Percentiles rank a stretch among this genome's conserved stretches.
Conservation (phyloP, 305 asterid genomes). For the Solanum hybrid region DNA sequence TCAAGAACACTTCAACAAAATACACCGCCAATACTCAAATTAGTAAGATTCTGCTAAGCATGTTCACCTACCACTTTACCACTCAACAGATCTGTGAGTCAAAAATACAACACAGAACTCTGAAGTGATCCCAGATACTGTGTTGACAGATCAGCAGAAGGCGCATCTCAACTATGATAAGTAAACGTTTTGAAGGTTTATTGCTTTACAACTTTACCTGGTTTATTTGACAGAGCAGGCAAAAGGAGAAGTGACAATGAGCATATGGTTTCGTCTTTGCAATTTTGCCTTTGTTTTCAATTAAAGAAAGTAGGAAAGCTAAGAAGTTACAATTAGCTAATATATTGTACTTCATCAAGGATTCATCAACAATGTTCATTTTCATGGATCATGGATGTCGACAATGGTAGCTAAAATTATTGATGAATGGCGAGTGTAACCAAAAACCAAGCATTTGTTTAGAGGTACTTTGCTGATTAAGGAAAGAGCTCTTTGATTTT, state of each 20-base stretch:
- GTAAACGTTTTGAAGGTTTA: background rate
- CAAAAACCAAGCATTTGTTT: background rate
- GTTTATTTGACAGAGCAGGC: background rate
- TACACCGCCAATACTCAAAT: background rate
- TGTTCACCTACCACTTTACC: background rate
- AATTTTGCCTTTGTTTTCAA: background rate
- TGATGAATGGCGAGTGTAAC: background rate
- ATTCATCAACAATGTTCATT: background rate
- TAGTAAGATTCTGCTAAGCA: background rate
- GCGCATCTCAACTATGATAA: background rate
- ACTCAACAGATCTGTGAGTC: background rate
- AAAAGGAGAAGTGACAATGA: background rate
- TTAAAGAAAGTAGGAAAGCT: background rate
- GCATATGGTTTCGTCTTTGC: background rate
- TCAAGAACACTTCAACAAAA: background rate
- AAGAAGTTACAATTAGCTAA: background rate
- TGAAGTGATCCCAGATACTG: background rate
- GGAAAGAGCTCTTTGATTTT: background rate
- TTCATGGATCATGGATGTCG: background rate
- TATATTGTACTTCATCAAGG: background rate
- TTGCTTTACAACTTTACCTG: background rate
- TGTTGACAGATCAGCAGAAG: background rate
- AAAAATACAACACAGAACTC: background rate
- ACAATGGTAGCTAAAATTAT: background rate
- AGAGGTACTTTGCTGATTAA: background rate